A percentile compares a stretch with the other conserved stretches of the same genome.
Evolutionary conservation across 192 early-diverging fungal species (phyloP).

Genomic region (Phlyctochytrium planicorne): DNA sequence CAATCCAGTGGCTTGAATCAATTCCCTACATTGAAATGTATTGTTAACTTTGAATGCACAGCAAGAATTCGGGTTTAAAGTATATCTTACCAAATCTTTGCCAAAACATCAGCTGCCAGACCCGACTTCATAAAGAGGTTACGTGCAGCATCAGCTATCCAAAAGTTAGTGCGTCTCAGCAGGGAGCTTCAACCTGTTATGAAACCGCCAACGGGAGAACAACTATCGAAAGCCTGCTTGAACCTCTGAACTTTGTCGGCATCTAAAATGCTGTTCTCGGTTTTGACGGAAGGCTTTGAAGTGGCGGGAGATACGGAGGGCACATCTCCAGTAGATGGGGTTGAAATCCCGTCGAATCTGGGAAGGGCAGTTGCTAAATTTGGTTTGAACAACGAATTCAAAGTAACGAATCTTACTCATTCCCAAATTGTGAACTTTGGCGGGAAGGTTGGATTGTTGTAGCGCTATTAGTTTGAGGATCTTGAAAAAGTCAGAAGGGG

Average conservation of each 20-base stretch:
- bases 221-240: constrained; percentile 57
- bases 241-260: constrained; percentile 47
- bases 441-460: constrained; percentile 69
- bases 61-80: no score
- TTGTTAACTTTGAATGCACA: neutral
- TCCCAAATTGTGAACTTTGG: constrained; percentile 46
- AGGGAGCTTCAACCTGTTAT: constrained; percentile 52
- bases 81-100: constrained; percentile 84
- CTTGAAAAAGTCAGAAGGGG: constrained; percentile 60
- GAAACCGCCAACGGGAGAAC: constrained; percentile 53
- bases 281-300: no score
- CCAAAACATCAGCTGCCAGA: constrained; percentile 71
- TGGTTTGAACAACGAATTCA: no score
- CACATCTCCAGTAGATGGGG: no score
- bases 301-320: no score
- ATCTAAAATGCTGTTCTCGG: neutral
- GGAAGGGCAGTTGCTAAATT: no score
- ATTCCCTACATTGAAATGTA: no score
- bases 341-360: no score
- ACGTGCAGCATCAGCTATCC: constrained; percentile 58
- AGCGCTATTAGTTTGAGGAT: constrained; percentile 86
- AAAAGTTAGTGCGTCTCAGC: neutral
- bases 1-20: no score
- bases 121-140: constrained; percentile 79
- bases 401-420: constrained; percentile 42